Base-by-base conservation (phyloP, 1,139 yeast species). In the Arxiozyma heterogenica region DNA sequence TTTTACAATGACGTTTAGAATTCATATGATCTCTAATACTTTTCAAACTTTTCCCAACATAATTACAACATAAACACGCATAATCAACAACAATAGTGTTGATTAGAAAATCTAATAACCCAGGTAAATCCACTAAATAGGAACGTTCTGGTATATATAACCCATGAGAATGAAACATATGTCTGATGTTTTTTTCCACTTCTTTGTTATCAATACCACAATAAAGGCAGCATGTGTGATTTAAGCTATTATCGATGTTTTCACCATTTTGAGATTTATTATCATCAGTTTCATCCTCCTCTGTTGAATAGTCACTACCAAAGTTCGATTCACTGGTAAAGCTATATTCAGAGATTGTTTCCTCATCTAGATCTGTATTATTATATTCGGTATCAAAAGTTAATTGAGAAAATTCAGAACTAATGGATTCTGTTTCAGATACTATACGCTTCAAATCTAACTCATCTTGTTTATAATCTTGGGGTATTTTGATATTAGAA, bases 1-100 rank as follows among this genome's bases (percentile, higher is more conserved):
- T 79, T 67, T 82, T 80, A 74, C 91, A 85, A 68, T 93, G 99
- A 58, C 90, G 81, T 70, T 93, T 93, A 22, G 86, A 78, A 8
- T 77, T 66, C 89, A 91, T 86, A 69, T 93, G 99, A 47, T 90
- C 95, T 61, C 97, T 82, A 8, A 88, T 93, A 55, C 96, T 88
- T 65, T 88, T 95, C 42, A 91, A 68, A 54, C 83, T 81, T 61
- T 80, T 79, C 8, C 98, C 98, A 69, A 88, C 90, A 68, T 84
- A 94, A 51, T 76, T 75, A 70, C 99, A 93, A 51, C 83, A 80
- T 51, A 93, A 72, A 70, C 99, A 93, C 62, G 86, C 81, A 63
- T 86, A 84, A 47, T 97, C 97, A 50, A 85, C 77, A 15, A 95
- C 89, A 57, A 93, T 81, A 64, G 86, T 85, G 61, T 90, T 95